Base-by-base conservation (phyloP, 805 yeast genomes). In the Saccharomycopsis sp. region DNA sequence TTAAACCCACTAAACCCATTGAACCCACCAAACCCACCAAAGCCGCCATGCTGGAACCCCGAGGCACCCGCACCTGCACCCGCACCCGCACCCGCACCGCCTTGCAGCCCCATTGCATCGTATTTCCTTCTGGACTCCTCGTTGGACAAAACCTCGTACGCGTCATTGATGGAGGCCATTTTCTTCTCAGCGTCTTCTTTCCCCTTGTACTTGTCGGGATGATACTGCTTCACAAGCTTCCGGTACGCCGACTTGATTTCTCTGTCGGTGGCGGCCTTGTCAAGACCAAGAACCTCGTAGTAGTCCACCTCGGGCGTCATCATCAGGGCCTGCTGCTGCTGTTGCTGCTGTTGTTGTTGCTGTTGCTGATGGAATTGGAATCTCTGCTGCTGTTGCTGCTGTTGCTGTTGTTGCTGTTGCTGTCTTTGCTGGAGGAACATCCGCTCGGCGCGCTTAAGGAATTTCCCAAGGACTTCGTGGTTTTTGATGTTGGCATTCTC, bases 81-180 rank as follows among this genome's bases (percentile, higher is more conserved):
- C 15, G 12, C 3, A 10, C 34, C 30, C 16, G 33, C 33, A 4
- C 41, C 44, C 8, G 34, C 43, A 4, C 42, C 42, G 5, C 23
- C 52, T 2, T 61, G 62, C 75, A 36, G 66, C 71, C 12, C 78
- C 79, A 19, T 64, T 49, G 5, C 9, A 55, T 88, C 95, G 53
- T 82, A 89, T 35, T 76, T 71, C 34, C 64, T 71, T 45, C 77
- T 70, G 45, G 71, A 63, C 34, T 76, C 81, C 2, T 74, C 73
- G 50, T 82, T 76, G 7, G 87, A 73, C 27, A 89, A 65, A 2
- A 80, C 78, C 56, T 87, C 96, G 59, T 92, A 87, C 0, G 97
- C 97, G 55, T 82, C 85, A 59, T 89, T 92, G 48, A 89, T 83
- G 41, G 80, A 88, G 36, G 94, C 86, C 88, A 89, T 92, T 53